A percentile compares a stretch with the other conserved stretches of the same genome.
Conservation (phyloP, 306 rosid species). For the Luffa acutangula region DNA sequence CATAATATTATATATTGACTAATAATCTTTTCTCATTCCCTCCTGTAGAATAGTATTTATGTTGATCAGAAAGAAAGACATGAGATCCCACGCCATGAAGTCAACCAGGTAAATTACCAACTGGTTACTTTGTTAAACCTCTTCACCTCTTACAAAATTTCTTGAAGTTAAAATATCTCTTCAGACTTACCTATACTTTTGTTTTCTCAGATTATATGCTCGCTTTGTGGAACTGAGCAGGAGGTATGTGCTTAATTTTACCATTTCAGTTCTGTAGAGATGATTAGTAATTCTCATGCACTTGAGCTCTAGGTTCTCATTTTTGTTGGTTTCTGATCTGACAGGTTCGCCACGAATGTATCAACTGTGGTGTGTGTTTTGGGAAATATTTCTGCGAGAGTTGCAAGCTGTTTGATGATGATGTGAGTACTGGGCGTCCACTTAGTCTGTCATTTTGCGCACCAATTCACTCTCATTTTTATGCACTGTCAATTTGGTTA, state of each 20-base stretch:
- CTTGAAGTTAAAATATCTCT: neutral
- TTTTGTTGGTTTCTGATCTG: conserved; percentile 18
- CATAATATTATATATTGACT: neutral
- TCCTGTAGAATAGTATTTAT: conserved; percentile 48
- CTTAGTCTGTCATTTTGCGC: neutral
- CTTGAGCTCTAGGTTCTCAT: neutral
- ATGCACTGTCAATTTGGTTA: neutral
- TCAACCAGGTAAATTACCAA: conserved; percentile 31
- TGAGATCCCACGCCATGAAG: conserved; percentile 66
- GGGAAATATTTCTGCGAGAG: conserved; percentile 66
- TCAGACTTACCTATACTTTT: conserved; percentile 8
- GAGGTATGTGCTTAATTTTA: conserved; percentile 37
- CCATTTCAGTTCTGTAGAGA: neutral
- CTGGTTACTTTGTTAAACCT: neutral
- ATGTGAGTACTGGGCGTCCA: conserved; percentile 37
- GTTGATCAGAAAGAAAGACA: conserved; percentile 60
- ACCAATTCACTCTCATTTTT: neutral
- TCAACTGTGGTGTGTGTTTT: conserved; percentile 80
- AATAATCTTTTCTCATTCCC: neutral
- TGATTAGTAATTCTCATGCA: neutral
- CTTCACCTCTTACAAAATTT: neutral
- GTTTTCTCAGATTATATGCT: conserved; percentile 56
- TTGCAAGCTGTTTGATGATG: conserved; percentile 85
- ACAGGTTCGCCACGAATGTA: conserved; percentile 68
- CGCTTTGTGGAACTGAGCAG: conserved; percentile 75